Evolutionary conservation across 306 rosid species (phyloP), one percentile per base, ranked within the genome.

Genomic region (Alnus glutinosa): DNA sequence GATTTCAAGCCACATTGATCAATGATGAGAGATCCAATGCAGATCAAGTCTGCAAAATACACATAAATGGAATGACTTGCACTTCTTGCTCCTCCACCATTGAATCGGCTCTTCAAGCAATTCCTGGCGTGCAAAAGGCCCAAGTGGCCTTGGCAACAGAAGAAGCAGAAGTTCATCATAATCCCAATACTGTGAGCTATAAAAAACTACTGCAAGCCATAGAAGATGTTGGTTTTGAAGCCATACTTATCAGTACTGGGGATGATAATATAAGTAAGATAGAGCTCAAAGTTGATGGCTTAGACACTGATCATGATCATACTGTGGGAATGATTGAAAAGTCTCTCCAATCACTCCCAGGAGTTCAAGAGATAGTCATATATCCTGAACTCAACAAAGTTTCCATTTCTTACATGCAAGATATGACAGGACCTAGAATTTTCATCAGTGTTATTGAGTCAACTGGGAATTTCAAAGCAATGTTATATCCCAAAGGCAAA

Each of bases 61-160:
- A 82, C 47, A 80, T 94, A 13, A 82, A 80, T 46, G 98, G 96
- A 85, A 92, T 94, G 98, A 89, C 96, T 42, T 90, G 97, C 80
- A 94, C 91, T 3, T 85, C 98, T 4, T 94, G 97, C 49, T 92
- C 96, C 64, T 88, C 96, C 48, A 86, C 90, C 0, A 78, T 94
- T 50, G 98, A 94, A 71, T 90, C 94, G 30, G 82, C 84, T 70
- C 81, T 94, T 13, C 75, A 74, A 75, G 70, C 85, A 34, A 59
- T 89, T 73, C 59, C 77, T 9, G 98, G 96, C 10, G 93, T 94
- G 0, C 79, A 85, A 12, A 71, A 79, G 67, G 92, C 96, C 2
- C 89, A 70, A 70, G 97, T 92, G 42, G 98, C 96, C 67, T 73
- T 92, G 16, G 95, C 97, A 19, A 90, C 89, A 0, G 94, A 89